Evolutionary conservation across 345 rosid genomes (phyloP), one percentile per base, ranked within the genome.

Genomic region (Brassica nigra): DNA sequence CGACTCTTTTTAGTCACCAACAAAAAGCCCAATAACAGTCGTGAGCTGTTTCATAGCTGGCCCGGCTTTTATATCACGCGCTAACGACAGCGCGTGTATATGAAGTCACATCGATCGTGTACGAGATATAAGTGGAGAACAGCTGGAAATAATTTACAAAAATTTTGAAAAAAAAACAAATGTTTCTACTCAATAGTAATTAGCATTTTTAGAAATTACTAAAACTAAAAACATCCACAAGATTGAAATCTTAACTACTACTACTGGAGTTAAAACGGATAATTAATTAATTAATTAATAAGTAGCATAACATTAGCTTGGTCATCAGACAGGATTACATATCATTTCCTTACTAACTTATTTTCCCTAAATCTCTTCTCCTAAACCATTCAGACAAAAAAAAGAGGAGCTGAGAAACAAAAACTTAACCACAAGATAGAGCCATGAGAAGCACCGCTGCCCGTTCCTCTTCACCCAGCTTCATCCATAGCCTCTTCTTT

Each of bases 371-470:
- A 67, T 73, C 63, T 57, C 55, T 10, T 27, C 18, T 39, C 27
- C 59, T 15, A 18, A 68, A 57, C 57, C 61, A 54, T 8, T 62
- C 47, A 5, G 63, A 61, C 69, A 16, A 59, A 30, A 73, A 72
- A 65, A 66, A 61, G 27, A 30, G 9, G 31, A 52, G 64, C 12
- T 11, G 49, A 44, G 6, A 69, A 37, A 29, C 11, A 84, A 39
- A 86, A 69, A 86, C 94, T 33, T 86, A 86, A 16, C 94, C 96
- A 84, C 84, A 91, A 15, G 99, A 93, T 1, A 95, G 83, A 42
- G 99, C 87, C 98, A 95, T 93, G 58, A 95, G 84, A 55, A 95
- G 85, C 18, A 89, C 90, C 1, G 99, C 99, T 1, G 98, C 99
- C 84, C 86, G 90, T 75, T 95, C 99, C n/a, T 81, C 84, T 81